Percentiles rank a stretch among this genome's conserved stretches.
These are phyloP conservation scores for Suhomyces kunorum DNA, from an alignment of 1,139 yeast species.

Conservation along the genomic window DNA sequence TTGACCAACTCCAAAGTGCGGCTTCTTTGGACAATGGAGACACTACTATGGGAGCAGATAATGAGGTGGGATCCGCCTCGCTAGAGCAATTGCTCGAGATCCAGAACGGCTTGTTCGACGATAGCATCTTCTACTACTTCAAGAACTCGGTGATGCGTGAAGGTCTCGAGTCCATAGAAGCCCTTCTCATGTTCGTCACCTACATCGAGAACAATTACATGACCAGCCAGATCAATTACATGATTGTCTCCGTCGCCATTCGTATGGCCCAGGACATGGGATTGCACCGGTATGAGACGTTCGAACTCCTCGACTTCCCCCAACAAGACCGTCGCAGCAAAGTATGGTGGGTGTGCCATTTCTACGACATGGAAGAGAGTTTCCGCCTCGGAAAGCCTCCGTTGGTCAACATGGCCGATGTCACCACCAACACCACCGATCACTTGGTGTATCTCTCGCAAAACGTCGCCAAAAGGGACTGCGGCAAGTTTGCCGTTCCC, in stretches of 20 bases:
- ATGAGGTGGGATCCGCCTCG: not conserved
- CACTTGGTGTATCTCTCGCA: slow-evolving; percentile 6
- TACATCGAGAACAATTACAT: slow-evolving; percentile 48
- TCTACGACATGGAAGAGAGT: slow-evolving; percentile 55
- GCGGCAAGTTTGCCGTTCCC: not conserved
- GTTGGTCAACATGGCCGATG: slow-evolving; percentile 52
- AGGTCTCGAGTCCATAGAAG: slow-evolving; percentile 53
- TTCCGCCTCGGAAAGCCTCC: slow-evolving; percentile 65
- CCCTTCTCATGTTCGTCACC: slow-evolving; percentile 45
- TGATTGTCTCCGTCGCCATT: slow-evolving; percentile 52
- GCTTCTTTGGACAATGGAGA: not conserved
- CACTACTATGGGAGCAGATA: not conserved
- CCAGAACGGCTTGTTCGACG: slow-evolving; percentile 31
- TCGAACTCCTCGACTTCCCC: slow-evolving; percentile 33
- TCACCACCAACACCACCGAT: slow-evolving; percentile 14
- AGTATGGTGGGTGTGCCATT: slow-evolving; percentile 60
- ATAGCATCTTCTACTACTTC: slow-evolving; percentile 50
- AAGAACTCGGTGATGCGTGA: slow-evolving; percentile 50
- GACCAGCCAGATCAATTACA: slow-evolving; percentile 44
- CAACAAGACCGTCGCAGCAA: slow-evolving; percentile 43
- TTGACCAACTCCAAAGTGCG: slow-evolving; percentile 17
- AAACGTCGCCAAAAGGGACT: not conserved
- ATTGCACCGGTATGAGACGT: slow-evolving; percentile 58
- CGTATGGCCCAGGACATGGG: slow-evolving; percentile 68
- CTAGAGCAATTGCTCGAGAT: slow-evolving; percentile 14